Evolutionary conservation across 495 filamentous ascomycete species (phyloP), one percentile per base, ranked within the genome.

Genomic region (Penicillium tannophilum): DNA sequence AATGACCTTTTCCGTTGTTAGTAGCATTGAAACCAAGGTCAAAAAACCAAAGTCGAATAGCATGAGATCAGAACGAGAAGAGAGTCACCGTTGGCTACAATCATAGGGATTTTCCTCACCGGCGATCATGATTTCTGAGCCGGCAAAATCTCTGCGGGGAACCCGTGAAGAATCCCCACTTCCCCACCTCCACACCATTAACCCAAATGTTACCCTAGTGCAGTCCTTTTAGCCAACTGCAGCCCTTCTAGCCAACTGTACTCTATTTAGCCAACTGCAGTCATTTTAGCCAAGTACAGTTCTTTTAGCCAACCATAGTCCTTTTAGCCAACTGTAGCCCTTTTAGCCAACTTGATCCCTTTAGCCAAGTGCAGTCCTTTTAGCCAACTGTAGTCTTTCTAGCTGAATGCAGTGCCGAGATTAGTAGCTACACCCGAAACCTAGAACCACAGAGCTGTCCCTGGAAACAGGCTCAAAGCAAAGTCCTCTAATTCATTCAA

Each of bases 121-220:
- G 20, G 20, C 20, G 20, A 23, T 23, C 30, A 52, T 58, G 55
- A 51, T 24, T 57, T 44, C 47, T 52, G 35, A 43, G 47, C 36
- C 48, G 17, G 55, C 20, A 52, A 45, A 45, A 35, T n/a, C 47
- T 58, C 56, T 58, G 56, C 28, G 44, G 57, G 57, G 57, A 55
- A 55, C 48, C 51, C 14, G 43, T 60, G 57, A 60, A 60, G 57
- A 60, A 54, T 54, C 57, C 23, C 50, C 52, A 48, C 57, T 60
- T 54, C 57, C 45, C 51, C 51, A 20, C 56, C 26, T 59, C 51
- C 57, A 54, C 44, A 43, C 44, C 55, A 8, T 54, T 45, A 1
- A 45, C 11, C 39, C 19, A 41, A 41, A 46, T 35, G 26, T 51
- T 51, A 51, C 6, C 54, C 39, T 36, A 41, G 26, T 58, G 26